Evolutionary conservation across 495 filamentous ascomycete genomes (phyloP), one percentile per base, ranked within the genome.

Genomic region (Aspergillus panamensis): DNA sequence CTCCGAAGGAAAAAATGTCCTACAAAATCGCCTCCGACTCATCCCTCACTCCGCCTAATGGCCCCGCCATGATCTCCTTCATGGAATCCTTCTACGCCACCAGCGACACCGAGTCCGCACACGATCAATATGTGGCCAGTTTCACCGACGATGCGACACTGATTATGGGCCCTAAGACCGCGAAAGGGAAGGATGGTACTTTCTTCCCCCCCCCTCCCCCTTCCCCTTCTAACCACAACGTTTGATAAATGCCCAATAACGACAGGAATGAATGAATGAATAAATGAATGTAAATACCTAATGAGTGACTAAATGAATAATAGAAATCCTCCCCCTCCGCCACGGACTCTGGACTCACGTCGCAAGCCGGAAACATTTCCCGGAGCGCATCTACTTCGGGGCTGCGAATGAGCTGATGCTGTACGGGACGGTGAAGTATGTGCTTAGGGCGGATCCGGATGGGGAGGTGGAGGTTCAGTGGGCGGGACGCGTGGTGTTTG

Each of bases 381-480:
- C 81, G 0, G 30, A 57, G 2, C 78, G 78, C 57, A 73, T 87
- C 48, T 86, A 79, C 56, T 80, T 82, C 40, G 75, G 76, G 52
- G 80, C 77, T 12, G 57, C 67, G 0, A 63, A 77, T 43, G 81
- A 86, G 58, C 73, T 85, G n/a, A 86, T 87, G 84, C 70, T 87
- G 8, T 78, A 80, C 59, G 84, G 84, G 16, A 81, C 68, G 0
- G 84, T 86, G 21, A 74, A 63, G 37, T 86, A 84, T 65, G 73
- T 65, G 48, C 66, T 86, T 30, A 85, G 82, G 67, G 67, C 69
- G 50, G 72, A 80, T 53, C 63, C 73, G 2, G 65, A 62, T 45
- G 73, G 71, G 1, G 67, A 67, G 51, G 65, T 75, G 6, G 69
- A 76, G 60, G 64, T 78, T 31, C 71, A 70, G 3, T 87, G 83